Evolutionary conservation across 331 rosid species (phyloP).

Genomic region (Quercus phellos): DNA sequence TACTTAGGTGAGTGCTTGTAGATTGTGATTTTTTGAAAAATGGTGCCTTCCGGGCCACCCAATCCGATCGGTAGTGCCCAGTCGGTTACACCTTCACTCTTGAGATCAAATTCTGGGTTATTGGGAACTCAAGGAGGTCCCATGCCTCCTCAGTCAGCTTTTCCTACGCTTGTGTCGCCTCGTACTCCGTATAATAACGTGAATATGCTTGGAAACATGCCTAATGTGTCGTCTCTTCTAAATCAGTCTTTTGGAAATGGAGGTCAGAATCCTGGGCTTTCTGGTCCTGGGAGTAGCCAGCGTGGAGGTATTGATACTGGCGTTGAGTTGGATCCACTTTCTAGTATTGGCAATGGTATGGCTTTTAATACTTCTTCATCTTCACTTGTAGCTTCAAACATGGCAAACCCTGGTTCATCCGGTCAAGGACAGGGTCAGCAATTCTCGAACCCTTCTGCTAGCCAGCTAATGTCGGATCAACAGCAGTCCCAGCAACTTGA

Average conservation of each 20-base stretch:
- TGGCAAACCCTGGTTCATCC: slow-evolving; percentile 65
- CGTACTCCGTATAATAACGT: slow-evolving; percentile 59
- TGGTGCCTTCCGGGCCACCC: slow-evolving; percentile 92
- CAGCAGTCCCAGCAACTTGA: slow-evolving; percentile 82
- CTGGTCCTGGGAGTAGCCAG: slow-evolving; percentile 68
- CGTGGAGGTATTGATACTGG: slow-evolving; percentile 63
- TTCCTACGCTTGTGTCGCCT: slow-evolving; percentile 65
- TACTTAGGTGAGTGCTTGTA: slow-evolving; percentile 38
- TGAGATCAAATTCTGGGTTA: slow-evolving; percentile 88
- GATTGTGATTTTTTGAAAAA: slow-evolving; percentile 38
- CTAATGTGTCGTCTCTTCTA: slow-evolving; percentile 70
- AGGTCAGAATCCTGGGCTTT: slow-evolving; percentile 61
- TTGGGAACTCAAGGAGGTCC: slow-evolving; percentile 80
- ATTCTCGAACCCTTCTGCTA: slow-evolving; percentile 59
- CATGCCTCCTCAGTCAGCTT: slow-evolving; percentile 58
- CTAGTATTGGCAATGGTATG: slow-evolving; percentile 72
- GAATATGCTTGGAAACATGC: slow-evolving; percentile 72
- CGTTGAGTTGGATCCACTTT: slow-evolving; percentile 67
- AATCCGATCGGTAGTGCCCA: slow-evolving; percentile 81
- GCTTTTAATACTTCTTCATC: slow-evolving; percentile 54
- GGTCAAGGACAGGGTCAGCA: slow-evolving; percentile 82
- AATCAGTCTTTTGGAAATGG: slow-evolving; percentile 80
- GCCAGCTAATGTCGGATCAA: slow-evolving; percentile 69
- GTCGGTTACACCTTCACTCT: slow-evolving; percentile 74
- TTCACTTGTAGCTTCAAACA: slow-evolving; percentile 56